phyloP scores from a whole-genome alignment of 768 basidiomycete species.

The Hypholoma sublateritium region DNA sequence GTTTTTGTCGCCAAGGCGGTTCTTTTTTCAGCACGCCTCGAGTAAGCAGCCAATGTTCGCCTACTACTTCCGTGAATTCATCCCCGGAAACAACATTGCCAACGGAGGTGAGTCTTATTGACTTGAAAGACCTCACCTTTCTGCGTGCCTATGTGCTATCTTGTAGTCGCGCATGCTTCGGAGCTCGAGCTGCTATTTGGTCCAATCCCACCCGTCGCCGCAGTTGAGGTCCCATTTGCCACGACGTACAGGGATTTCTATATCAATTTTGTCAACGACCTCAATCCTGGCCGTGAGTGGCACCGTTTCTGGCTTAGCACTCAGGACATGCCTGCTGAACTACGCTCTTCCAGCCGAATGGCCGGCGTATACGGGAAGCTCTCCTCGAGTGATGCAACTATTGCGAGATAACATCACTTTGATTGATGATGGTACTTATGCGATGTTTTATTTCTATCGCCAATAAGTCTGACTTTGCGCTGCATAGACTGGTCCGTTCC shows the following conservation, averaged over 20 bases:
- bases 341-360: slow-evolving; percentile 25
- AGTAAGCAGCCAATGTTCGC: slow-evolving; percentile 47
- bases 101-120: slow-evolving; percentile 40
- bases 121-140: background rate
- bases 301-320: background rate
- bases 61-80: slow-evolving; percentile 57
- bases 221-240: slow-evolving; percentile 44
- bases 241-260: slow-evolving; percentile 51
- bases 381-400: slow-evolving; percentile 46
- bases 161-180: slow-evolving; percentile 46
- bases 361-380: slow-evolving; percentile 39
- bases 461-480: background rate
- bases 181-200: slow-evolving; percentile 52
- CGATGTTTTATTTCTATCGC: background rate
- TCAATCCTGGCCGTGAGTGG: slow-evolving; percentile 52
- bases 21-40: slow-evolving; percentile 51
- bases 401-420: slow-evolving; percentile 51
- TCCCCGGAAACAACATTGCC: slow-evolving; percentile 49
- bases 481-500: slow-evolving; percentile 39
- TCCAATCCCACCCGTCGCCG: slow-evolving; percentile 34
- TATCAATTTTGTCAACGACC: slow-evolving; percentile 55
- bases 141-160: background rate
- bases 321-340: slow-evolving; percentile 1
- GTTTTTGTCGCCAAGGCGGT: slow-evolving; percentile 50
- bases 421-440: slow-evolving; percentile 53